Conservation (phyloP, 805 yeast genomes). For the Teunomyces atbi region DNA sequence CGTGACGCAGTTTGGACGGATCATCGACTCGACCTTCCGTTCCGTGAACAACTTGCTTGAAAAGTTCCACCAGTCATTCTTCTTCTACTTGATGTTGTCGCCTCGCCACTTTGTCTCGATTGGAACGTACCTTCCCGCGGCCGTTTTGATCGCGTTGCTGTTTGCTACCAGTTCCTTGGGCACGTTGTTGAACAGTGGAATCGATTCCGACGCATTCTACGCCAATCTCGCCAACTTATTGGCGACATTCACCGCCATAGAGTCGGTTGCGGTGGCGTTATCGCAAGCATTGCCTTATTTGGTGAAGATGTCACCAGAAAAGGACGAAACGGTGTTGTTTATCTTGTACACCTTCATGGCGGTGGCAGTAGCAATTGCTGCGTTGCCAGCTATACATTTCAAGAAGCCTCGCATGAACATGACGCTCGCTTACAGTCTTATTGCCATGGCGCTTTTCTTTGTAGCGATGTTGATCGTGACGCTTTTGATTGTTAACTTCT, state of each 20-base stretch:
- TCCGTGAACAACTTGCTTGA: constrained; percentile 89
- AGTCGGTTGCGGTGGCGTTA: constrained; percentile 19
- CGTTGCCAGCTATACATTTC: constrained; percentile 11
- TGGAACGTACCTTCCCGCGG: constrained; percentile 89
- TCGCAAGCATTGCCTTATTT: constrained; percentile 27
- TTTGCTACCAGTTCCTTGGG: constrained; percentile 70
- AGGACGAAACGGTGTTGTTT: constrained; percentile 14
- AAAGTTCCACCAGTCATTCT: constrained; percentile 95
- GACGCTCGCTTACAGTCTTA: constrained; percentile 22
- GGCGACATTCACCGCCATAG: constrained; percentile 27
- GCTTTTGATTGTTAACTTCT: constrained; percentile 76
- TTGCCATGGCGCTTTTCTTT: constrained; percentile 50
- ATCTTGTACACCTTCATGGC: constrained; percentile 18
- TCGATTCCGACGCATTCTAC: constrained; percentile 22
- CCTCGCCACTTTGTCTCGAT: constrained; percentile 85
- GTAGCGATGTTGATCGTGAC: constrained; percentile 72
- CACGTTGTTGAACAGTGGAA: constrained; percentile 46
- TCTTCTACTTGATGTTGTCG: constrained; percentile 80
- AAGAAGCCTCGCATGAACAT: constrained; percentile 15
- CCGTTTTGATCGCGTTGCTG: constrained; percentile 65
- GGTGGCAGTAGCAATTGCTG: constrained; percentile 13
- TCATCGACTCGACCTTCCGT: constrained; percentile 82
- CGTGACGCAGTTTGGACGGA: constrained; percentile 87
- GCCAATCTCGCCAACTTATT: constrained; percentile 23
- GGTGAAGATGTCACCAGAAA: constrained; percentile 10